Evolutionary conservation across 2,329 filamentous ascomycete species (phyloP), one percentile per base, ranked within the genome.

Genomic region (Paraphoma chrysanthemicola): DNA sequence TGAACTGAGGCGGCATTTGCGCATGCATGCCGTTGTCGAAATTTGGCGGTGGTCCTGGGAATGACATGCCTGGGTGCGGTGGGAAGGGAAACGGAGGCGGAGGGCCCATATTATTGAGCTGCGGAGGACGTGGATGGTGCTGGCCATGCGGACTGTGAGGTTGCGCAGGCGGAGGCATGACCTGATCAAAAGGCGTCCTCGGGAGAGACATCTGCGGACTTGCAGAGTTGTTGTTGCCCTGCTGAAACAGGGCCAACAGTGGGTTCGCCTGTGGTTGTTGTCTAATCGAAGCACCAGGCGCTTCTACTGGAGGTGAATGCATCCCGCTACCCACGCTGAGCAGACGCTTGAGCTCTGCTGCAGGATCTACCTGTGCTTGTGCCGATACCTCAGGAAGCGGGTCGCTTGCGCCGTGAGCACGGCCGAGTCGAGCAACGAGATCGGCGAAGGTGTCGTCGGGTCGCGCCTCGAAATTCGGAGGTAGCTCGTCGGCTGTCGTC

Each of bases 71-170:
- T 33, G 64, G 62, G 23, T 77, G 75, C 48, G 77, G 75, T 62
- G 80, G 74, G 48, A 79, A 73, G 8, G 78, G 78, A 53, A 85
- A 86, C 4, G 78, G 74, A 8, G 83, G 83, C 7, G 82, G 81
- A 23, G 79, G 79, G 31, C 81, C 79, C 59, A 83, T 78, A 48
- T 74, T 77, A 39, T 77, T 77, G 49, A 81, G 74, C 10, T 82
- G 80, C 14, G 83, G 82, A 41, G 83, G 79, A 48, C 84, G 82
- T 53, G 85, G 82, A 68, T 86, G 83, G 44, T 79, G 78, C 31
- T 79, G 69, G 47, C 88, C 86, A 44, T 74, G 71, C 6, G 87
- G 86, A 42, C 83, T 85, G 41, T 78, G 79, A 12, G 87, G 85
- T 68, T 85, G 82, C 29, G 82, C 71, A 18, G 82, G 80, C 28